Conservation (phyloP, 2,329 filamentous ascomycete species). For the Huntiella savannae region DNA sequence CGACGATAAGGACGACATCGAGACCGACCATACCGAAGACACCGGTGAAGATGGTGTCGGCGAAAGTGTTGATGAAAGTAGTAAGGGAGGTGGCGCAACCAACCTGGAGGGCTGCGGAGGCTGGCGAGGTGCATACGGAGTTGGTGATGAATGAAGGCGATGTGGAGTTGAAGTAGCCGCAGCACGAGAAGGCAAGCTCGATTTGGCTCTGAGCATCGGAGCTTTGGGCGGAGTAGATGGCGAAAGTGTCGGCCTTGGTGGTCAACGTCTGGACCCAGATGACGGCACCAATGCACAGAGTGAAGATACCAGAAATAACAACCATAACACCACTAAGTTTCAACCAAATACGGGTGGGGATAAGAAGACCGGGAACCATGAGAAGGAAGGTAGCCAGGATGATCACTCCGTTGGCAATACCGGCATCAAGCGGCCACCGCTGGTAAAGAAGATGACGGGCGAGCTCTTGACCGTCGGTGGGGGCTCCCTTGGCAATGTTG, state of each 20-base stretch:
- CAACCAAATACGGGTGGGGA: constrained; percentile 48
- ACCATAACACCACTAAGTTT: constrained; percentile 49
- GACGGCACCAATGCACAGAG: constrained; percentile 43
- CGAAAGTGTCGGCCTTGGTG: constrained; percentile 41
- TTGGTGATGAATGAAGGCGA: constrained; percentile 55
- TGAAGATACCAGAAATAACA: constrained; percentile 42
- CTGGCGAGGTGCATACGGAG: constrained; percentile 45
- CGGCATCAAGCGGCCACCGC: constrained; percentile 35
- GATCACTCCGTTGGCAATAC: constrained; percentile 52
- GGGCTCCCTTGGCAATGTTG: constrained; percentile 23
- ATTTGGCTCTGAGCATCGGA: constrained; percentile 44
- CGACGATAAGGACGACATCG: constrained; percentile 48
- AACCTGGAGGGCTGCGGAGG: constrained; percentile 47
- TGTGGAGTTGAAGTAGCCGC: constrained; percentile 57
- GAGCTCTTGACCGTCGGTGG: constrained; percentile 26
- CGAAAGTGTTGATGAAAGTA: constrained; percentile 47
- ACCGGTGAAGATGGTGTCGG: constrained; percentile 61
- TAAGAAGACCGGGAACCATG: constrained; percentile 52
- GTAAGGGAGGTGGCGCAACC: constrained; percentile 53
- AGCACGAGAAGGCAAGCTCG: constrained; percentile 59
- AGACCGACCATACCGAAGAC: constrained; percentile 62
- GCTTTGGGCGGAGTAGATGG: constrained; percentile 40
- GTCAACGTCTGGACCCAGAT: constrained; percentile 58
- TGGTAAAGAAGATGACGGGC: constrained; percentile 33
- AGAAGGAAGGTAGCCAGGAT: constrained; percentile 51